These are phyloP conservation scores for Emiliania huxleyi DNA, from an alignment of 78 protist species.

Conservation along the genomic window DNA sequence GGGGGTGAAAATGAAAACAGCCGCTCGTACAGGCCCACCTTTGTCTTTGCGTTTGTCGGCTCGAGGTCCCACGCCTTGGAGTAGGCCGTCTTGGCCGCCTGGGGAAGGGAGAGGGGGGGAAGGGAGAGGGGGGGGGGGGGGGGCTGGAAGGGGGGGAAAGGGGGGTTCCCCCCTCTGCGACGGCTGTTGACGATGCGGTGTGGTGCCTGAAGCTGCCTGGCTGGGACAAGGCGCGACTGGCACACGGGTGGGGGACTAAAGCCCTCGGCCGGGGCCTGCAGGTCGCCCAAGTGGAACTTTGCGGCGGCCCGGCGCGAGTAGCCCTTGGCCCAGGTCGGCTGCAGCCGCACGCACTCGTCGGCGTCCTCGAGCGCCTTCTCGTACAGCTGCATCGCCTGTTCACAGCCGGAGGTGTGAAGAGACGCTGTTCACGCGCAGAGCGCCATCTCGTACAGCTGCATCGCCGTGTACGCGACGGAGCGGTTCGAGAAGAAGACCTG, in stretches of 20 bases:
- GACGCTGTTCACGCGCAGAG: too few relatives aligned
- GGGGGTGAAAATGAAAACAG: too few relatives aligned
- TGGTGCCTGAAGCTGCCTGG: too few relatives aligned
- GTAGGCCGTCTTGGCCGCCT: background rate
- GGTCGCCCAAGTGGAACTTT: constrained; percentile 10
- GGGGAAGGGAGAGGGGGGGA: too few relatives aligned
- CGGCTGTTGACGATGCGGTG: too few relatives aligned
- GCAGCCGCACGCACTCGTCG: constrained; percentile 25
- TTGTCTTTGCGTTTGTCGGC: background rate
- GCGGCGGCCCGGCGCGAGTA: constrained; percentile 17
- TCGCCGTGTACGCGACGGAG: constrained; percentile 1
- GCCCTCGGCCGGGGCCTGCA: too few relatives aligned
- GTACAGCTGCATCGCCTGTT: background rate
- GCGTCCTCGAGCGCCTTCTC: constrained; percentile 26
- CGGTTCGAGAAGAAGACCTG: constrained; percentile 14
- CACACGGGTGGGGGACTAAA: too few relatives aligned
- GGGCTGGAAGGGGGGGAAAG: too few relatives aligned
- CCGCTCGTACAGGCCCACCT: background rate
- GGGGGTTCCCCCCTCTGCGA: too few relatives aligned
- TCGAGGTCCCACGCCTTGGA: constrained; percentile 21
- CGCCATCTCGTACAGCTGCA: constrained; percentile 12
- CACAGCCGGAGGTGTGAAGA: background rate
- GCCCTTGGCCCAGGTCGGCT: constrained; percentile 3
- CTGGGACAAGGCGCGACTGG: too few relatives aligned
- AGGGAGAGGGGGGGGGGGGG: too few relatives aligned